phyloP scores from a whole-genome alignment of 116 monocot genomes.

The Phalaenopsis hybrid region DNA sequence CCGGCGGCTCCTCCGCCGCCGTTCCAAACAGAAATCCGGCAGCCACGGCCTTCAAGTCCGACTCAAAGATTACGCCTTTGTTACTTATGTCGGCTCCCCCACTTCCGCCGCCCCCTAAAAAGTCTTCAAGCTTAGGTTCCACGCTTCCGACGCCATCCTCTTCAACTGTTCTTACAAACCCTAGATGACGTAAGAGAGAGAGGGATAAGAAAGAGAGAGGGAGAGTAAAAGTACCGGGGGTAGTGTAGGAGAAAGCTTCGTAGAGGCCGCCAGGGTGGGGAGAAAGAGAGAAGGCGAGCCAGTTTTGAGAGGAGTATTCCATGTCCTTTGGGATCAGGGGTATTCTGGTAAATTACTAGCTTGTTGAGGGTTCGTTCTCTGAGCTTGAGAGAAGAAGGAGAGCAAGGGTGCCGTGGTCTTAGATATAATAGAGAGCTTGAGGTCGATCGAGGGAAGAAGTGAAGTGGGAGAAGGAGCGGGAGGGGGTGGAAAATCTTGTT shows the following conservation, averaged over 20 bases:
- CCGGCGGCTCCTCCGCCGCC: slow-evolving; percentile 6
- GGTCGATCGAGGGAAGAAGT: too few relatives aligned
- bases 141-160: slow-evolving; percentile 16
- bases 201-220: slow-evolving; percentile 5
- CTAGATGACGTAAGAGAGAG: background rate
- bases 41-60: slow-evolving; percentile 68
- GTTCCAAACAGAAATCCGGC: slow-evolving; percentile 41
- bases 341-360: too few relatives aligned
- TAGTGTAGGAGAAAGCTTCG: slow-evolving; percentile 15
- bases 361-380: too few relatives aligned
- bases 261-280: slow-evolving; percentile 20
- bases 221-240: slow-evolving; percentile 10
- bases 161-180: slow-evolving; percentile 5
- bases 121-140: slow-evolving; percentile 76
- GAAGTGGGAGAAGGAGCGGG: too few relatives aligned
- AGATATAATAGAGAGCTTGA: too few relatives aligned
- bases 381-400: too few relatives aligned
- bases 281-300: slow-evolving; percentile 56
- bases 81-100: background rate
- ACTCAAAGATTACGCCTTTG: slow-evolving; percentile 33
- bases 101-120: slow-evolving; percentile 40
- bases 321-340: slow-evolving; percentile 25
- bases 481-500: too few relatives aligned
- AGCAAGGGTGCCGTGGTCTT: too few relatives aligned
- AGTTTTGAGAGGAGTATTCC: slow-evolving; percentile 38